These are phyloP conservation scores for Gossypium rotundifolium DNA, from an alignment of 345 rosid species.

Conservation along the genomic window DNA sequence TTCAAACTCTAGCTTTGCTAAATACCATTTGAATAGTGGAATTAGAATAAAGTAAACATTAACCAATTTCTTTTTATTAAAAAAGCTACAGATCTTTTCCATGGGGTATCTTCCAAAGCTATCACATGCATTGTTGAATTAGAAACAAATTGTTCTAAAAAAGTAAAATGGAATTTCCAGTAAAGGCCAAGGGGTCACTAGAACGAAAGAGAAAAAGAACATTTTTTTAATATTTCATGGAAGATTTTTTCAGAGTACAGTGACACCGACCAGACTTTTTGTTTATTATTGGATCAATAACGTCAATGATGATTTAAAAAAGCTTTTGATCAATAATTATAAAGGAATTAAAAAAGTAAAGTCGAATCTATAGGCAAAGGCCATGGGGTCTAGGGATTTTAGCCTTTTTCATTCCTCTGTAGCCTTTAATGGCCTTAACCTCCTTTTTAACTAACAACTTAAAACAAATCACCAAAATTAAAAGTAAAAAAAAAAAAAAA, in stretches of 20 bases:
- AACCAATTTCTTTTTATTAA: background rate
- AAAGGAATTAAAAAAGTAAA: background rate
- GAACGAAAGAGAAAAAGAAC: background rate
- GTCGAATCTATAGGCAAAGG: background rate
- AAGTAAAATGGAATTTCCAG: background rate
- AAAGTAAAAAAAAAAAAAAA: background rate
- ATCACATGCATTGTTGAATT: background rate
- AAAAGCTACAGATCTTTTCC: background rate
- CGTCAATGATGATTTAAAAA: background rate
- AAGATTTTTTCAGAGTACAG: background rate
- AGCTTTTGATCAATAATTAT: background rate
- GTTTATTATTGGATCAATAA: background rate
- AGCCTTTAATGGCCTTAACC: background rate
- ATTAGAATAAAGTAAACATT: background rate
- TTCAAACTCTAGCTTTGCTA: too few relatives aligned
- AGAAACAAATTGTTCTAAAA: background rate
- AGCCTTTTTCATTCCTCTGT: background rate
- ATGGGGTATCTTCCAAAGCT: constrained; percentile 4
- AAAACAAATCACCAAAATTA: background rate
- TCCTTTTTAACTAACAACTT: background rate
- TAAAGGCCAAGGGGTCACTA: background rate
- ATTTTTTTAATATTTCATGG: background rate
- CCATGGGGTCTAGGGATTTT: background rate
- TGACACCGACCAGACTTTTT: background rate
- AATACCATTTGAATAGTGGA: background rate